Conservation (phyloP, 2,329 filamentous ascomycete genomes). For the Cladosporium sp. region DNA sequence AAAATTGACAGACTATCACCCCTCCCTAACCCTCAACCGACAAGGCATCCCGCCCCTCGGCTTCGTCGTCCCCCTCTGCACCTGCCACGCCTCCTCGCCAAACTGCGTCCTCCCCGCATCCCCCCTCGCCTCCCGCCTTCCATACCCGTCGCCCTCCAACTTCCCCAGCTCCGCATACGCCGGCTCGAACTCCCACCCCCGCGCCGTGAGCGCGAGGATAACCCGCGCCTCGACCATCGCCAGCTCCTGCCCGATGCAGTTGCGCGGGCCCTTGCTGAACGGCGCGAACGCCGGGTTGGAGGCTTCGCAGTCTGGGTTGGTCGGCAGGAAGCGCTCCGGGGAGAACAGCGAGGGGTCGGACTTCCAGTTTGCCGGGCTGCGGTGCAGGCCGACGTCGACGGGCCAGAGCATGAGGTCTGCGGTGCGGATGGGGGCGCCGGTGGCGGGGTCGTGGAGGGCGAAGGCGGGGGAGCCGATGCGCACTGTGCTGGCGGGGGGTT, state of each 20-base stretch:
- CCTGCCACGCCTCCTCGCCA: constrained; percentile 31
- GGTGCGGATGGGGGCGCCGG: constrained; percentile 39
- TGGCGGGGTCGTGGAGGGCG: constrained; percentile 38
- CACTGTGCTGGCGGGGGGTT: constrained; percentile 43
- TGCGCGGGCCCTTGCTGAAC: constrained; percentile 50
- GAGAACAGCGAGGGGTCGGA: constrained; percentile 36
- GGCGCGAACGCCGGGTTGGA: constrained; percentile 47
- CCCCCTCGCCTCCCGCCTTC: not conserved
- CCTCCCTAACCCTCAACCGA: constrained; percentile 20
- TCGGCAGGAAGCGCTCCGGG: constrained; percentile 43
- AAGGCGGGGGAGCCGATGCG: constrained; percentile 31
- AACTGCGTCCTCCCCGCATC: constrained; percentile 19
- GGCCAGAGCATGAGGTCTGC: constrained; percentile 40
- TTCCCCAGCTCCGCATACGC: constrained; percentile 32
- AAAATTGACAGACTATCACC: not conserved
- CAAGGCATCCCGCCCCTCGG: constrained; percentile 31
- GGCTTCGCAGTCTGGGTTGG: constrained; percentile 25
- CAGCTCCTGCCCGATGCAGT: constrained; percentile 54
- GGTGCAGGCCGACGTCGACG: constrained; percentile 34
- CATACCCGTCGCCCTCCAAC: constrained; percentile 31
- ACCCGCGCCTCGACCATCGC: constrained; percentile 48
- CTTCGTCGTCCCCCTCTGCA: constrained; percentile 29
- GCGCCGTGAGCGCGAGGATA: constrained; percentile 44
- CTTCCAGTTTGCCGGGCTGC: constrained; percentile 33
- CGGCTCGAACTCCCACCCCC: constrained; percentile 45